Base-by-base conservation (phyloP, 805 yeast genomes). In the Geotrichum ghanense region DNA sequence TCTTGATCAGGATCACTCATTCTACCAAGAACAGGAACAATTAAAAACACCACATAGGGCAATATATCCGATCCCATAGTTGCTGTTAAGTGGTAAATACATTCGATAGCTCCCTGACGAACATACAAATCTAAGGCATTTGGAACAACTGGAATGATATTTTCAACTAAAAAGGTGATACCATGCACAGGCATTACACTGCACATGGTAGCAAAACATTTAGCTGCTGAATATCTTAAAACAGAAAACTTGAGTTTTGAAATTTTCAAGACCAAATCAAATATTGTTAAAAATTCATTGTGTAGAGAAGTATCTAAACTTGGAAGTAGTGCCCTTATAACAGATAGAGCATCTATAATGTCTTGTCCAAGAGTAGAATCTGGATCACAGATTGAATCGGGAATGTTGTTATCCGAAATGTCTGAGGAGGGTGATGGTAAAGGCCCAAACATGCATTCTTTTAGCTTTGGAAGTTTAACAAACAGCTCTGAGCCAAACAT, bases 1-100 rank as follows among this genome's bases (percentile, higher is more conserved):
- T 86, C 95, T 45, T 73, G 74, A 59, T 90, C 86, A 1, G 95
- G 72, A 63, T 92, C 99, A 71, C 96, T 89, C 98, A 92, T 92
- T 59, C 98, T 75, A 41, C 98, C 99, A 55, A 92, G 70, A 3
- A 92, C 87, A 9, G 99, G 98, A 22, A 94, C 97, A 62, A 92
- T 87, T 56, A 92, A 74, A 62, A 92, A 92, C 31, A 92, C 95
- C 43, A 92, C 89, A 63, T 90, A 92, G 0, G 99, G 99, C 50
- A 92, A 68, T 47, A 94, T 87, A 50, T 77, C 83, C 5, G 85
- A 70, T 1, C 94, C 97, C 96, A 92, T 87, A 2, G 83, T 74
- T 35, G 72, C 71, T 1, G 95, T 78, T 42, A 92, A 69, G 59
- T 92, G 97, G 60, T 86, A 89, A 5, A 90, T 74, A 21, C 92